Base-by-base conservation (phyloP, 2,329 filamentous ascomycete species). In the Apiospora marii region DNA sequence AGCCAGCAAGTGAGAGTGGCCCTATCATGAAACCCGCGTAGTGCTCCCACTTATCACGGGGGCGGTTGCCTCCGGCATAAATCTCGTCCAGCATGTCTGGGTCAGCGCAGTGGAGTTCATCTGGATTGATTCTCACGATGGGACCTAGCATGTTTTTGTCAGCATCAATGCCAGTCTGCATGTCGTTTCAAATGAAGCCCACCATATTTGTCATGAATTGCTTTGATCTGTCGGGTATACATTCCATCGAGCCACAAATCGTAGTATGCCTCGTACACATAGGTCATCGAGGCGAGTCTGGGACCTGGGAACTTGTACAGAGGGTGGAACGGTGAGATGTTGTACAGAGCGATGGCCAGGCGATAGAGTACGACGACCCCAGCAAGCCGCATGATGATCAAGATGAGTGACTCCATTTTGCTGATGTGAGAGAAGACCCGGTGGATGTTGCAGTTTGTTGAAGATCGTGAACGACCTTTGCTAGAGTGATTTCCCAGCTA, bases 171-270 rank as follows among this genome's bases (percentile, higher is more conserved):
- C 68, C 80, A 77, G 44, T 81, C 1, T 22, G 6, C 13, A 4
- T 34, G 16, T 58, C 2, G 27, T 19, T 10, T 58, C 27, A 10
- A 43, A 43, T 27, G 37, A 7, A n/a, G 71, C 74, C 64, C 34
- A 77, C 77, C 77, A 61, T 78, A 78, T 37, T 73, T 72, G 51
- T 74, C 74, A 46, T 78, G 77, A 76, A 78, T 76, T 5, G 48
- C 49, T 43, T 71, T 72, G 68, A 78, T 77, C 68, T 74, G 58
- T 19, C 51, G 34, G 2, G 68, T 67, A 48, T 78, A 78, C 68
- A 73, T 72, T 12, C 77, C 77, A 3, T 67, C 37, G 2, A 73
- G 67, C 68, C 70, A 71, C 61, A 72, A 73, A 58, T 78, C 77
- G 34, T 74, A 77, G 61, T 75, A 78, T 3, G 51, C 71, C 61